Base-by-base conservation (phyloP, 2,329 filamentous ascomycete species). In the Myriangium duriaei region DNA sequence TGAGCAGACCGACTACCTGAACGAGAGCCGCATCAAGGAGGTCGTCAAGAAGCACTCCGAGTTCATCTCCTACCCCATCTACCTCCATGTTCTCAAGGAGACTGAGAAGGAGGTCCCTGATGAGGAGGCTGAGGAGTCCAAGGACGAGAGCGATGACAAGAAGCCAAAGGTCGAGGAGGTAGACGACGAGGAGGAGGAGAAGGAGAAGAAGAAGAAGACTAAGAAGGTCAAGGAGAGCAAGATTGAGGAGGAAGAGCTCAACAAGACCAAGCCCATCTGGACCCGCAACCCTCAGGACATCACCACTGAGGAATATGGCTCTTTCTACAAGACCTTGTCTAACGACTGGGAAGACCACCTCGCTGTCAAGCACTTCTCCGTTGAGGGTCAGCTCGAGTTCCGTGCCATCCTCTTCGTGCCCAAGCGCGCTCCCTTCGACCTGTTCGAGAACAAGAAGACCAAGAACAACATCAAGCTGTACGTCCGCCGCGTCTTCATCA, bases 381-480 rank as follows among this genome's bases (percentile, higher is more conserved):
- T 98, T 49, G 91, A 98, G 75, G 91, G 91, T 79, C 91, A 96
- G 74, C 87, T 98, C 52, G 91, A 98, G 72, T 98, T 98, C 86
- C 88, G 88, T 51, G 91, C 91, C 51, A 94, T 98, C 67, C 86
- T 98, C 63, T 98, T 92, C 74, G 88, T 98, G 40, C 91, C 91
- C 63, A 96, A 98, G 84, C 88, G 91, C 58, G 91, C 91, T 66
- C 91, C 91, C 56, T 98, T 98, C 67, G 91, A 98, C 61, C 83
- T 98, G 47, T 98, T 98, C 65, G 91, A 98, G 82, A 95, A 88
- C 63, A 98, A 98, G 85, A 94, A 95, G 82, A 95, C 88, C 62
- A 98, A 98, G 86, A 98, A 96, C 83, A 98, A 98, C 82, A 96
- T 98, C 79, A 98, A 98, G 81, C 81, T 98, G 56, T 98, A 98